Conservation (phyloP, 2,329 filamentous ascomycete genomes). For the Sporothrix inflata region DNA sequence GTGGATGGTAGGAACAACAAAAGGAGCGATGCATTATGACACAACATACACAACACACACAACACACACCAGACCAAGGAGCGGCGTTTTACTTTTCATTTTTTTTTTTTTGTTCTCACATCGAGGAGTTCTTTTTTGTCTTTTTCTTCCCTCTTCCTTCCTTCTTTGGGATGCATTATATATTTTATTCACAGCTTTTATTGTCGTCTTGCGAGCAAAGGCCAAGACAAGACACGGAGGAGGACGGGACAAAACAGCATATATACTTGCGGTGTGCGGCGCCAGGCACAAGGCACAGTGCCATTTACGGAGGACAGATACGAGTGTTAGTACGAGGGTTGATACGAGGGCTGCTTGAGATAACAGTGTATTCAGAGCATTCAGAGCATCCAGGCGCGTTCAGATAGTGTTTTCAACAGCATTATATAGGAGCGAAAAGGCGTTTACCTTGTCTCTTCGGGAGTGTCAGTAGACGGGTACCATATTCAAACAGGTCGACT, state of each 20-base stretch:
- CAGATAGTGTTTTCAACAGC: constrained; percentile 18
- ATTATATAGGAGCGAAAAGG: background rate
- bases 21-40: constrained; percentile 12
- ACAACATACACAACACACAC: background rate
- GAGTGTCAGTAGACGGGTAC: no score
- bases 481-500: background rate
- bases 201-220: background rate
- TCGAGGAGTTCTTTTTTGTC: background rate
- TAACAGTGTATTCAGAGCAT: background rate
- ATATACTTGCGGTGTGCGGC: background rate
- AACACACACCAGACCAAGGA: background rate
- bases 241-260: background rate
- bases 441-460: background rate
- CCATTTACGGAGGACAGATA: background rate
- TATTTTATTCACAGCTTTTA: background rate
- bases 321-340: background rate
- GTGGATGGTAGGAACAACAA: background rate
- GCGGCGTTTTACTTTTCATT: constrained; percentile 4
- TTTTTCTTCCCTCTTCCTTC: background rate
- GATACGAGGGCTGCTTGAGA: background rate
- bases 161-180: background rate
- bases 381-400: background rate
- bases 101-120: background rate
- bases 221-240: background rate
- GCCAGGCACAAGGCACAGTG: background rate